Base-by-base conservation (phyloP, 2,329 filamentous ascomycete genomes). In the Ascochyta lentis region DNA sequence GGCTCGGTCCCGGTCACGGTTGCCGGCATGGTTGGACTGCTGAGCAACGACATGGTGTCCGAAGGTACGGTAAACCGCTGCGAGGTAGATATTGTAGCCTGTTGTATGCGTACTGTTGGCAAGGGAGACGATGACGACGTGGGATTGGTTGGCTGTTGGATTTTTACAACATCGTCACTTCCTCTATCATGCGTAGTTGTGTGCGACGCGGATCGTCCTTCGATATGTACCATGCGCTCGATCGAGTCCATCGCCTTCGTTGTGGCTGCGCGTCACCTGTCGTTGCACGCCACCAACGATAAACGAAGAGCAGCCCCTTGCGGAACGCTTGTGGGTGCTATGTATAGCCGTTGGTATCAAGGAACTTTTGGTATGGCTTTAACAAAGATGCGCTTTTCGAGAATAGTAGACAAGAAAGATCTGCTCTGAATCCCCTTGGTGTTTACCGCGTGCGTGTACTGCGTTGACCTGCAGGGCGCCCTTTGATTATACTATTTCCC, bases 181-280 rank as follows among this genome's bases (percentile, higher is more conserved):
- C 22, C 22, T 6, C 12, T 19, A 41, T 13, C 5, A 26, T 41
- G n/a, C n/a, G 24, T 23, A 22, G 37, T 13, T 27, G 38, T 56
- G 47, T 56, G 37, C 38, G 47, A 51, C 47, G 42, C 26, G 43
- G 24, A 42, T 42, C 47, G 53, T 56, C 47, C 42, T 42, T 56
- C 48, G 53, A 51, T 56, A 47, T 51, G 53, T 48, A 51, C 26
- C 34, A 23, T 26, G 15, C 24, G 16, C 47, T 50, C 42, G 16
- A 42, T 51, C 23, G 43, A 41, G 47, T 29, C 16, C 53, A 41
- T 13, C 16, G 12, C 37, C 16, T 39, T 39, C 37, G 45, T 46
- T 15, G 34, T 22, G 34, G 45, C 45, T 44, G 53, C 53, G 23
- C 46, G 42, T 56, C 53, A 56, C 47, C 53, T 51, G 47, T 56